Conservation (phyloP, 805 yeast species). For the Candida ficus region DNA sequence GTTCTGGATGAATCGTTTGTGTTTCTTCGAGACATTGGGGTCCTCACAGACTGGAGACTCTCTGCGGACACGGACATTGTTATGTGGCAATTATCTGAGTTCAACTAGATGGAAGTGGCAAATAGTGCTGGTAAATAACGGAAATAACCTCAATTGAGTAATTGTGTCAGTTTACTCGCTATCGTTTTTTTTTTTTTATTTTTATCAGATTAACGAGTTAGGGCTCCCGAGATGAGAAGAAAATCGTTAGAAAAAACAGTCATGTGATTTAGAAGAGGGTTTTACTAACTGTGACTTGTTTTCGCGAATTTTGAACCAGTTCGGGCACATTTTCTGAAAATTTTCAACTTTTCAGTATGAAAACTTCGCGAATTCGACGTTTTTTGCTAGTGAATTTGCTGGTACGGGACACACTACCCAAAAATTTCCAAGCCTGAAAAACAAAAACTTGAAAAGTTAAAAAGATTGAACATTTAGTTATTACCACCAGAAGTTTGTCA, state of each 20-base stretch:
- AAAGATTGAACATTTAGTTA: background rate
- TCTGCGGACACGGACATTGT: too few relatives aligned
- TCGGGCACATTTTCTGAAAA: too few relatives aligned
- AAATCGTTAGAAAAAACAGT: too few relatives aligned
- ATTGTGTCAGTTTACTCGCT: too few relatives aligned
- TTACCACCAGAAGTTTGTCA: conserved; percentile 9
- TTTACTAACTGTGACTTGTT: background rate
- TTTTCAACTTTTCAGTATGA: background rate
- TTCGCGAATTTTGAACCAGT: too few relatives aligned
- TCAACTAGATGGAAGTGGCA: background rate
- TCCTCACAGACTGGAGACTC: background rate
- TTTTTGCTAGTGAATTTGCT: background rate
- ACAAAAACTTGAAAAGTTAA: conserved; percentile 20
- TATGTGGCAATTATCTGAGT: background rate
- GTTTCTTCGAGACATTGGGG: background rate
- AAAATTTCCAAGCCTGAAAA: conserved; percentile 13
- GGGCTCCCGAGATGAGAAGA: too few relatives aligned
- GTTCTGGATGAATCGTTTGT: conserved; percentile 1
- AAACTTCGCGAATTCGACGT: conserved; percentile 3
- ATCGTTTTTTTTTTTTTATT: too few relatives aligned
- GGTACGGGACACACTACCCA: conserved; percentile 17
- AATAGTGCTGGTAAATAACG: background rate
- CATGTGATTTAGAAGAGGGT: too few relatives aligned
- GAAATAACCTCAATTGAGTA: too few relatives aligned
- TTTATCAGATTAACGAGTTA: too few relatives aligned